Evolutionary conservation across 495 filamentous ascomycete genomes (phyloP), one percentile per base, ranked within the genome.

Genomic region (Hypoxylon intermedium): DNA sequence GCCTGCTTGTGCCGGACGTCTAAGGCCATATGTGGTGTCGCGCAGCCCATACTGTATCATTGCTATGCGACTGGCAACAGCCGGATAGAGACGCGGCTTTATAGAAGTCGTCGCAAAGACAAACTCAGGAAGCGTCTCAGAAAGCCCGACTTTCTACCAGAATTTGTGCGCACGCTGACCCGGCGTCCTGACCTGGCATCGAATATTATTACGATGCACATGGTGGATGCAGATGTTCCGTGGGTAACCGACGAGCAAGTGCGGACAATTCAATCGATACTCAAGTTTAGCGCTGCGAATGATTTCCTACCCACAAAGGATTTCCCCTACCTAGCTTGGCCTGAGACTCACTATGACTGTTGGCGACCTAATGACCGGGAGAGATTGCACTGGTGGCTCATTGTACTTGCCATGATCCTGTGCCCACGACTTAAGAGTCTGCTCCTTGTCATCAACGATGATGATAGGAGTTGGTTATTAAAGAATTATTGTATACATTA

Each of bases 51-150:
- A 31, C 9, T 53, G 19, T 43, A 41, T 21, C 48, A 52, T 18
- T 52, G 19, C 19, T 52, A 53, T 37, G 49, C 49, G 9, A 53
- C 49, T 21, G 49, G 49, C 1, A 53, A 43, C 16, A 52, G 24
- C 24, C 36, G 34, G 42, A 7, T 31, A n/a, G 23, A 46, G 24
- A 46, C 43, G 7, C 31, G 9, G 19, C 6, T 40, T 16, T 28
- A 28, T 20, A 16, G 21, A 34, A 34, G 15, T 6, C 3, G n/a
- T n/a, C n/a, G n/a, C n/a, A n/a, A 40, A 28, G 33, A 38, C 9
- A 9, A 5, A 11, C 0, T 23, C 5, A 9, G 9, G 4, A 9
- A 19, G 9, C 11, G 5, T 34, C 47, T 11, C 28, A 2, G 5
- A 7, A 37, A 53, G 13, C 24, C 13, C 6, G 37, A 42, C 21